Evolutionary conservation across 1,284 basidiomycete genomes (phyloP), one percentile per base, ranked within the genome.

Genomic region (Coniophora puteana): DNA sequence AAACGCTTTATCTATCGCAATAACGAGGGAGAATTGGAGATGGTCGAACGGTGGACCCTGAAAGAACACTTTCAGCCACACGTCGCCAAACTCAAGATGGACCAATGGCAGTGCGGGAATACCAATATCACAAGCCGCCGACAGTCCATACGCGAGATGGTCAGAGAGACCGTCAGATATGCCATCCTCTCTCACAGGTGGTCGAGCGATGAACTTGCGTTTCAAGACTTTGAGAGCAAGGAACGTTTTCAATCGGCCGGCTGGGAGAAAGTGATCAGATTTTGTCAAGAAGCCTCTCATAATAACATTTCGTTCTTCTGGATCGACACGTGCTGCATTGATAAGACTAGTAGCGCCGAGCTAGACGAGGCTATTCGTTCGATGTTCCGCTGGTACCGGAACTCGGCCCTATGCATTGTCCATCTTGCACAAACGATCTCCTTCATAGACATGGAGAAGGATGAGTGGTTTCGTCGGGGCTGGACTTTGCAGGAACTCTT

Each of bases 301-400:
- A 32, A 38, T 11, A 20, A 20, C 17, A 30, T 26, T 17, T 16
- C 29, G 18, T 38, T 38, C 30, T 18, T 12, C 5, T 40, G 38
- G 38, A 21, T 31, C 16, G 38, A 40, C 20, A 40, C 38, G n/a
- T 40, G 38, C 32, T 40, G 38, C 22, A 40, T 40, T 31, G 38
- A 40, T 25, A 36, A 32, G 28, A 38, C 25, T n/a, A 38, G 28
- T 21, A 38, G 37, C 14, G 14, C 24, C 21, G 36, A 37, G 24
- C 23, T 37, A 12, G 36, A 37, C 24, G 36, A 37, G 8, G 28
- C 37, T 7, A 38, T 38, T 31, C 37, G 37, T 18, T 38, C 28
- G 16, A 38, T 38, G 37, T 38, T 38, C 14, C 13, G 36, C n/a
- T 38, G 36, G 36, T 28, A 38, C 17, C 18, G 36, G n/a, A 24